These are phyloP conservation scores for Sordariomycetes sp. DNA, from an alignment of 2,329 filamentous ascomycete species.

Conservation along the genomic window DNA sequence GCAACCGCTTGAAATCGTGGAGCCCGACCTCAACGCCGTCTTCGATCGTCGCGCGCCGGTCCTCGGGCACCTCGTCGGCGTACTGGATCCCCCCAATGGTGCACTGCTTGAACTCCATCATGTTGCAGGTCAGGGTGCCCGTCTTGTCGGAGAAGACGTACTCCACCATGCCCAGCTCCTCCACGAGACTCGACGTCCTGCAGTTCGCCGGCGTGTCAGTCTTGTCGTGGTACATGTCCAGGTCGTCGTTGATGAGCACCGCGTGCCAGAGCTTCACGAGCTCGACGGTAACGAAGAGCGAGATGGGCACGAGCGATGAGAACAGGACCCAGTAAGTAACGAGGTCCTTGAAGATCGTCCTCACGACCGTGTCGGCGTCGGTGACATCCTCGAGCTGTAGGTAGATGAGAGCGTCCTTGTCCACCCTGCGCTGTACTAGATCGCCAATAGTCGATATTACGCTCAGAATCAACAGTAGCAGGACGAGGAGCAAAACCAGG, in stretches of 20 bases:
- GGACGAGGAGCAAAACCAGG: conserved; percentile 82
- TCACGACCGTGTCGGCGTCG: conserved; percentile 38
- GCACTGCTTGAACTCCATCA: conserved; percentile 97
- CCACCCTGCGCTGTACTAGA: conserved; percentile 59
- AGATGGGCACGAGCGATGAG: conserved; percentile 92
- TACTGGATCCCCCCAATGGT: conserved; percentile 91
- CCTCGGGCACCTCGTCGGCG: conserved; percentile 81
- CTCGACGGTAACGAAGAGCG: conserved; percentile 93
- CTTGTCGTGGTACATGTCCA: conserved; percentile 95
- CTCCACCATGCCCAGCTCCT: conserved; percentile 95
- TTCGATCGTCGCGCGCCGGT: conserved; percentile 69
- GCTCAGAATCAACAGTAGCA: conserved; percentile 71
- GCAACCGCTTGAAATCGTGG: conserved; percentile 69
- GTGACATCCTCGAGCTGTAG: conserved; percentile 53
- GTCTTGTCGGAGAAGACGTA: conserved; percentile 99
- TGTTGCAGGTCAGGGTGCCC: conserved; percentile 87
- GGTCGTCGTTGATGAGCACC: conserved; percentile 92
- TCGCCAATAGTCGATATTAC: conserved; percentile 87
- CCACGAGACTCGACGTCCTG: conserved; percentile 88
- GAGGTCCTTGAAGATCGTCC: conserved; percentile 84
- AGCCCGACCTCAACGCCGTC: conserved; percentile 69
- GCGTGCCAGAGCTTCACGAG: conserved; percentile 97
- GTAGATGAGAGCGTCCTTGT: conserved; percentile 53
- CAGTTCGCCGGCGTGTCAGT: conserved; percentile 93
- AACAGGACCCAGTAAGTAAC: conserved; percentile 98